Conservation (phyloP, 164 flowering plant species). For the Nymphaea colorata region DNA sequence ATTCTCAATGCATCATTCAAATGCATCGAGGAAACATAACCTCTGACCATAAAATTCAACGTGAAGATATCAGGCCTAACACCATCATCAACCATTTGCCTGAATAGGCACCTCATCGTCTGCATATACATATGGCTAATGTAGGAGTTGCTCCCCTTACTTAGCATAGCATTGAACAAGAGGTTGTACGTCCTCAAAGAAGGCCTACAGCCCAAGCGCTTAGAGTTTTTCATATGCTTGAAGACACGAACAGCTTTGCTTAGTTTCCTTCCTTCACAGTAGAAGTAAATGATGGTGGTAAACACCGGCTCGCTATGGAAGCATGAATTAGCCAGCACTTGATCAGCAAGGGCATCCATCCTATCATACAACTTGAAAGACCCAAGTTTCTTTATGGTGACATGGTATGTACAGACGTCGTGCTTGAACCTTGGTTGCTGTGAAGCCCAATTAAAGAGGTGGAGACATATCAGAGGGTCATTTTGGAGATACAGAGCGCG, state of each 20-base stretch:
- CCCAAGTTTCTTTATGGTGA: constrained; percentile 70
- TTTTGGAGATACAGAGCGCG: constrained; percentile 25
- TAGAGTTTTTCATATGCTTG: constrained; percentile 55
- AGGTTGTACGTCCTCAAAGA: constrained; percentile 62
- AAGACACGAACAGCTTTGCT: constrained; percentile 51
- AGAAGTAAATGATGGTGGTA: constrained; percentile 63
- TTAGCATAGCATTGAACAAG: constrained; percentile 56
- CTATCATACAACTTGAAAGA: constrained; percentile 50
- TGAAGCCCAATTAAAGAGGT: constrained; percentile 76
- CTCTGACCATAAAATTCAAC: constrained; percentile 77
- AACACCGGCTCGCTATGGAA: constrained; percentile 56
- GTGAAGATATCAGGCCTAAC: constrained; percentile 75
- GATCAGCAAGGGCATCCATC: constrained; percentile 67
- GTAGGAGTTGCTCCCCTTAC: constrained; percentile 55
- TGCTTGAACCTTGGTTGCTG: constrained; percentile 76
- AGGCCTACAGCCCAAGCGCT: constrained; percentile 43
- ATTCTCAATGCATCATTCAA: constrained; percentile 79
- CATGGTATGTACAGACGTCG: constrained; percentile 38
- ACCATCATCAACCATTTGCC: constrained; percentile 75
- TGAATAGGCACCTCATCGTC: constrained; percentile 54
- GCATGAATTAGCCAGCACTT: constrained; percentile 49
- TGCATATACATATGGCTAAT: constrained; percentile 77
- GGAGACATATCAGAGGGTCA: constrained; percentile 63
- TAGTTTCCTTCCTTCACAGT: constrained; percentile 56
- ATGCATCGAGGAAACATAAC: constrained; percentile 74